phyloP scores from a whole-genome alignment of 2,329 filamentous ascomycete species.

The Pseudocercospora ulei region DNA sequence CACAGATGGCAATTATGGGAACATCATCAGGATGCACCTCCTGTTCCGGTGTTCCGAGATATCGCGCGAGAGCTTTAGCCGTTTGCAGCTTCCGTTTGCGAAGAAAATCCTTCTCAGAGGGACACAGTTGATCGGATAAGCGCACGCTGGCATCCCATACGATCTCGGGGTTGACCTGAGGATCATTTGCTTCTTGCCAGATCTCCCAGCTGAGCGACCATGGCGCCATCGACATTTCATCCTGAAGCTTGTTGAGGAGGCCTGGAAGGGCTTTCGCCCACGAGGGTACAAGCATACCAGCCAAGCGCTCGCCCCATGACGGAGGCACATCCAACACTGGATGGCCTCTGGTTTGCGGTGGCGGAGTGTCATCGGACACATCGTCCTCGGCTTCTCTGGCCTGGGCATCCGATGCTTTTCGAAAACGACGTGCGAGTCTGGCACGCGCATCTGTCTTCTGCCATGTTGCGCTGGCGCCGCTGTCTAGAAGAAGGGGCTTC shows the following conservation, averaged over 20 bases:
- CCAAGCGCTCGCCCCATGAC: constrained; percentile 23
- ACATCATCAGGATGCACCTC: constrained; percentile 90
- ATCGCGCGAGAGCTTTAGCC: constrained; percentile 65
- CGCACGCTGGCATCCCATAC: constrained; percentile 69
- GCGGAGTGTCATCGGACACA: constrained; percentile 17
- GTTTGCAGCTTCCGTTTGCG: constrained; percentile 58
- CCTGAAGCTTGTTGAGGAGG: constrained; percentile 72
- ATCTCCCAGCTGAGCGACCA: constrained; percentile 87
- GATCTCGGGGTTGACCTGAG: constrained; percentile 77
- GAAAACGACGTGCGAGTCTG: constrained; percentile 1
- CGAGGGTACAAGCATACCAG: constrained; percentile 56
- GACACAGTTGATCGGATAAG: constrained; percentile 69
- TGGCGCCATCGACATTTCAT: constrained; percentile 75
- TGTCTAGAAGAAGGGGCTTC: constrained; percentile 20
- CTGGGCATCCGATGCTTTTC: constrained; percentile 9
- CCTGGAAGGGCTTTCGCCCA: constrained; percentile 71
- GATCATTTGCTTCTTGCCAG: constrained; percentile 82
- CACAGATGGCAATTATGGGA: constrained; percentile 85
- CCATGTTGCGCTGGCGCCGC: constrained; percentile 7
- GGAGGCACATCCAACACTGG: constrained; percentile 10
- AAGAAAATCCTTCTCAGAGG: constrained; percentile 70
- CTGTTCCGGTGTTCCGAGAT: constrained; percentile 65
- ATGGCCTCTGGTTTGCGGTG: constrained; percentile 25
- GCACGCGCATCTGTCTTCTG: constrained; percentile 1
- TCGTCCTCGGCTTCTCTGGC: constrained; percentile 1